Evolutionary conservation across 2,329 filamentous ascomycete species (phyloP), one percentile per base, ranked within the genome.

Genomic region (Aspergillus alliaceus): DNA sequence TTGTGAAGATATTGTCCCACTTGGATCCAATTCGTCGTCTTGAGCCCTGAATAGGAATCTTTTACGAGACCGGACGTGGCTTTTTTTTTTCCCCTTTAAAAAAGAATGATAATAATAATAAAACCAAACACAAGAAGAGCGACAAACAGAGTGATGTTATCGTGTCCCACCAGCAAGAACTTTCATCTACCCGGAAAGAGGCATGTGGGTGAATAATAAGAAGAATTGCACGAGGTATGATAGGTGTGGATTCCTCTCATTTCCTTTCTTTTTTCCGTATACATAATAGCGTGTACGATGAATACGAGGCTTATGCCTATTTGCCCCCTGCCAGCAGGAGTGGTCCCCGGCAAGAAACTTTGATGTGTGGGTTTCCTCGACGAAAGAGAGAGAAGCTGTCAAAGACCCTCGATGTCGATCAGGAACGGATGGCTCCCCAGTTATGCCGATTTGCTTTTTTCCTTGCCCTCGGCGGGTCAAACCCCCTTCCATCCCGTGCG

Each of bases 391-490:
- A 44, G 12, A 53, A 57, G 57, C 44, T 59, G 54, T 57, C 58
- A 59, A 57, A 59, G 54, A 47, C 50, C 25, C 42, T 55, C 31
- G 37, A 35, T 46, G 58, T 51, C 55, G 57, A 59, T 58, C 57
- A 59, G 58, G 54, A 62, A 53, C 50, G 44, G 44, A 47, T 47
- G 44, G 27, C 15, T 31, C 53, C 52, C 52, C 46, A 48, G 54
- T 24, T 34, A 39, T 52, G 54, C 54, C 57, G 52, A 54, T 42
- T 48, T 54, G 44, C 48, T 48, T 51, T 48, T 42, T 48, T 54
- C 39, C 48, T 48, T 51, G 44, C 3, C 22, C 39, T 25, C 52
- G 47, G 29, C 20, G 40, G 42, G 37, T 32, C 27, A 31, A 47
- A 6, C 31, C 15, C 4, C 14, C 22, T 29, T 47, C 42, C 25